These are phyloP conservation scores for Diplotaxis tenuifolia DNA, from an alignment of 345 rosid species.

Conservation along the genomic window DNA sequence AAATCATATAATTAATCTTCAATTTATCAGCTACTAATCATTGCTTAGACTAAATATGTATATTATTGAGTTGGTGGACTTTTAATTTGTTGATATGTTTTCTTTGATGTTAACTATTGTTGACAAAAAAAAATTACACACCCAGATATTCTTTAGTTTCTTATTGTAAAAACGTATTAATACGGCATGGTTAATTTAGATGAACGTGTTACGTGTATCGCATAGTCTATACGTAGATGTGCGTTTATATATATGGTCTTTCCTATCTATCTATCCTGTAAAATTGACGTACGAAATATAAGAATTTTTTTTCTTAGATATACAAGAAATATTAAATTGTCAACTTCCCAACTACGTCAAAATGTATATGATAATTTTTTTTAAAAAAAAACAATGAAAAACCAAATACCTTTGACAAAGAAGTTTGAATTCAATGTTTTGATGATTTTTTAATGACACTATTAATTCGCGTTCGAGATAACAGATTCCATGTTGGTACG, in stretches of 20 bases:
- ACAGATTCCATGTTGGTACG: conserved; percentile 4
- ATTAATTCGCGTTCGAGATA: not conserved
- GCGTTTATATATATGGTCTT: conserved; percentile 3
- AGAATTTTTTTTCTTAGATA: too few species aligned
- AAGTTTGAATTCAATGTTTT: not conserved
- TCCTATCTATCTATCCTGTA: conserved; percentile 21
- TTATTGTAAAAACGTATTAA: not conserved
- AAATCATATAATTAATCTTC: not conserved
- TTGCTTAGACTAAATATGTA: not conserved
- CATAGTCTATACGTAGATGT: conserved; percentile 16
- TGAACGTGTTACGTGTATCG: not conserved
- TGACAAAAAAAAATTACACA: not conserved
- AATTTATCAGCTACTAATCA: not conserved
- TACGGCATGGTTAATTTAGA: not conserved
- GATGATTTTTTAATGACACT: not conserved
- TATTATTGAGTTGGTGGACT: not conserved
- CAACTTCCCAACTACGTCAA: not conserved
- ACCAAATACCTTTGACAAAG: not conserved
- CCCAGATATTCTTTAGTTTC: not conserved
- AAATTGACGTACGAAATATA: not conserved
- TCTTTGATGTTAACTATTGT: not conserved
- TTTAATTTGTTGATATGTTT: not conserved
- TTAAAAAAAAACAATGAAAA: not conserved
- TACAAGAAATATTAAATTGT: not conserved
- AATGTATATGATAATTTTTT: not conserved